These are phyloP conservation scores for Talaromyces verruculosus DNA, from an alignment of 2,329 filamentous ascomycete genomes.

Conservation along the genomic window DNA sequence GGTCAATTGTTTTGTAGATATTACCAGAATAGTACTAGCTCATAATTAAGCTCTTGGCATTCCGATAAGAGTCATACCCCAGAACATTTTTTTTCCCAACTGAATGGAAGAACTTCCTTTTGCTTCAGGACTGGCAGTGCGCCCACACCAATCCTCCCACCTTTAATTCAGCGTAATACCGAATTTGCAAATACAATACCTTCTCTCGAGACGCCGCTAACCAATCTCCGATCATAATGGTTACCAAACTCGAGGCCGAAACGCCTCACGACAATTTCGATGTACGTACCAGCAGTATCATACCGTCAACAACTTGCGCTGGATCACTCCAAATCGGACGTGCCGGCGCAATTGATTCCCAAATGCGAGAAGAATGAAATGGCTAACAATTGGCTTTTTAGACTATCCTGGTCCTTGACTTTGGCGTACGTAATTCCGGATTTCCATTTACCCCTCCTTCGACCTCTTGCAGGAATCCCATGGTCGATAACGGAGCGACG, in stretches of 20 bases:
- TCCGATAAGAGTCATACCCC: conserved; percentile 3
- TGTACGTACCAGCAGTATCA: conserved; percentile 22
- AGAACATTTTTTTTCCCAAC: not conserved
- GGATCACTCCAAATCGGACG: not conserved
- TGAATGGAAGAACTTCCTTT: not conserved
- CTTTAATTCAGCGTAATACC: not conserved
- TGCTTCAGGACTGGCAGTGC: not conserved
- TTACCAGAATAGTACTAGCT: not conserved
- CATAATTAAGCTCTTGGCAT: not conserved
- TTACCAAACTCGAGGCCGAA: conserved; percentile 22
- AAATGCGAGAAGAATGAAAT: not conserved
- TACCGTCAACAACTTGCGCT: conserved; percentile 26
- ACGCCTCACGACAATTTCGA: conserved; percentile 28
- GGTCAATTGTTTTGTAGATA: not conserved
- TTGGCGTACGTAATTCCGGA: conserved; percentile 2
- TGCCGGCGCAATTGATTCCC: not conserved
- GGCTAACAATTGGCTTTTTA: not conserved
- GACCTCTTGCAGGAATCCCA: not conserved
- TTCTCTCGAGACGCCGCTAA: not conserved
- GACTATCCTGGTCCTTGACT: conserved; percentile 12
- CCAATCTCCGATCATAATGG: conserved; percentile 23
- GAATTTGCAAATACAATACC: no score
- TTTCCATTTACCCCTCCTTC: not conserved
- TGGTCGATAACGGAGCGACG: not conserved
- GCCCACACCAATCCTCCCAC: not conserved